Evolutionary conservation across 1,284 basidiomycete species (phyloP).

Genomic region (Ustilago hordei): DNA sequence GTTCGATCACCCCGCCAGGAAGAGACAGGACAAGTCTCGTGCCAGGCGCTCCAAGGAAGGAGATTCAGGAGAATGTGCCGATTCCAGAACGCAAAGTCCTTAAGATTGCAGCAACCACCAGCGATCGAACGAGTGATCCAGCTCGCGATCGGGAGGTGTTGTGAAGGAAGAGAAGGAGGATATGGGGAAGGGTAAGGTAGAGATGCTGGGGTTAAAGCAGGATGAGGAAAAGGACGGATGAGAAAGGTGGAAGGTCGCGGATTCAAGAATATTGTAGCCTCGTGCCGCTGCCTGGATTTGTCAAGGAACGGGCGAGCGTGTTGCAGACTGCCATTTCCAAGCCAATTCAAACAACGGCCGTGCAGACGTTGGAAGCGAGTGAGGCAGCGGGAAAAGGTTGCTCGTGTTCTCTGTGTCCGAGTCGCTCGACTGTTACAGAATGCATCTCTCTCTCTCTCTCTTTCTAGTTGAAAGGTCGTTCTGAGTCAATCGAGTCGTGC

Average conservation of each 20-base stretch:
- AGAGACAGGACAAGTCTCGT: conserved; percentile 7
- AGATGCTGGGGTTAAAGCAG: neutral
- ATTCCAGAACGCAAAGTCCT: conserved; percentile 9
- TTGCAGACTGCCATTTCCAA: conserved; percentile 4
- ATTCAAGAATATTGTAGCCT: neutral
- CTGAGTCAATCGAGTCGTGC: no score
- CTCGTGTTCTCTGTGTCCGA: neutral
- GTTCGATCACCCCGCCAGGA: conserved; percentile 10
- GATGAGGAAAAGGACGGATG: conserved; percentile 4
- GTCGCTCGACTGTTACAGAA: conserved; percentile 9
- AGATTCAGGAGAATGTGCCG: neutral
- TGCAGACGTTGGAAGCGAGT: neutral
- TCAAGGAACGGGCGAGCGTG: neutral
- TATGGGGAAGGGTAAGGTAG: neutral
- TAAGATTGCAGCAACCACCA: conserved; percentile 19
- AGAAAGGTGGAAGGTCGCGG: conserved; percentile 4
- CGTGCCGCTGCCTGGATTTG: neutral
- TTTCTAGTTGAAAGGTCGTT: neutral
- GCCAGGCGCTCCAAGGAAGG: neutral
- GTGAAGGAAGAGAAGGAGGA: neutral
- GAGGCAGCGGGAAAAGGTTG: conserved; percentile 4
- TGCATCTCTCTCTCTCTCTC: neutral
- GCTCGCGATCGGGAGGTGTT: conserved; percentile 12
- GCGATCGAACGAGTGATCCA: conserved; percentile 17
- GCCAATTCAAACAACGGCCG: neutral